phyloP scores from a whole-genome alignment of 768 basidiomycete genomes.

The Rhodotorula taiwanensis region DNA sequence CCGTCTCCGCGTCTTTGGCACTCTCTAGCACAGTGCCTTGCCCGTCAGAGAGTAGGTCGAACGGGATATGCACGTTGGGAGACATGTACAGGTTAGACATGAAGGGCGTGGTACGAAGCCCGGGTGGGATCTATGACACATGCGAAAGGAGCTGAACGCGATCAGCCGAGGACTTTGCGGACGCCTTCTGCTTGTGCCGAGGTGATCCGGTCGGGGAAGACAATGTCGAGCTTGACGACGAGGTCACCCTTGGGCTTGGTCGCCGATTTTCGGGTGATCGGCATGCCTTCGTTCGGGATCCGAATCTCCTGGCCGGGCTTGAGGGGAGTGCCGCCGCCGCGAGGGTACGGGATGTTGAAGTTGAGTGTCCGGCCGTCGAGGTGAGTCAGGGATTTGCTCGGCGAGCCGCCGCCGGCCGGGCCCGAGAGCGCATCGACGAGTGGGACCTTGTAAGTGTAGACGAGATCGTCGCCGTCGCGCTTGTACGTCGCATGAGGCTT shows the following conservation, averaged over 20 bases:
- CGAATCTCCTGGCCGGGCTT: slow-evolving; percentile 69
- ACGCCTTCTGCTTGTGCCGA: slow-evolving; percentile 72
- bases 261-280: slow-evolving; percentile 70
- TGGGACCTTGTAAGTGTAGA: slow-evolving; percentile 57
- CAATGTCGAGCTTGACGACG: slow-evolving; percentile 67
- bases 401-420: slow-evolving; percentile 44
- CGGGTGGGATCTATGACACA: too few relatives aligned
- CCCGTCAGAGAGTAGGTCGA: too few relatives aligned
- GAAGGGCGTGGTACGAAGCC: too few relatives aligned
- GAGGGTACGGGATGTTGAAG: slow-evolving; percentile 55
- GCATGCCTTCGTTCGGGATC: slow-evolving; percentile 78
- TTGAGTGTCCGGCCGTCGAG: slow-evolving; percentile 75
- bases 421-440: slow-evolving; percentile 78
- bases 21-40: too few relatives aligned
- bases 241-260: slow-evolving; percentile 73
- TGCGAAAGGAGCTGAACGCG: neutral
- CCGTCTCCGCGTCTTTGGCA: too few relatives aligned
- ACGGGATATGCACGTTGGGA: too few relatives aligned
- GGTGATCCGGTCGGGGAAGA: slow-evolving; percentile 64
- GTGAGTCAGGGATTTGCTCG: slow-evolving; percentile 56
- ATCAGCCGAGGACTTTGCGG: slow-evolving; percentile 53
- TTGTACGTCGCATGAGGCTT: slow-evolving; percentile 67
- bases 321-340: slow-evolving; percentile 52
- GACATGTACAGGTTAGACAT: too few relatives aligned
- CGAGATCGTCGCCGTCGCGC: slow-evolving; percentile 74